Evolutionary conservation across 2,329 filamentous ascomycete genomes (phyloP), one percentile per base, ranked within the genome.

Genomic region (Talaromyces sp.): DNA sequence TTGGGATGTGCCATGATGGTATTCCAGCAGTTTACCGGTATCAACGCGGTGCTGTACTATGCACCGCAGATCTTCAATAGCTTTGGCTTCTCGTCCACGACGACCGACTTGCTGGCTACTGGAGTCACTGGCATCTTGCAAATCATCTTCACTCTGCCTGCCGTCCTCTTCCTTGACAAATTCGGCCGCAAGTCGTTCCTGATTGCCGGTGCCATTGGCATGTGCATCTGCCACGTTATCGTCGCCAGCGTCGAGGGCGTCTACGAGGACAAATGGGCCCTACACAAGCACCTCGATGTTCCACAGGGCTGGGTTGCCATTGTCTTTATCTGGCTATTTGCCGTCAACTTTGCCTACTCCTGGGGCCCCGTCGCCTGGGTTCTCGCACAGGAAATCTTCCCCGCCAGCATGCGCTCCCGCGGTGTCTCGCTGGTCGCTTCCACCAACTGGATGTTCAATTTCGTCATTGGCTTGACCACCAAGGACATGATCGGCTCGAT

Each of bases 221-320:
- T 90, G 87, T 85, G 80, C n/a, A 75, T 80, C 5, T 90, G 86
- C 68, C 88, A 90, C 69, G 82, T 90, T 64, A 85, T 90, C 66
- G 86, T 90, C 61, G 89, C 86, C 32, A 27, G 46, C 38, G 55
- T 61, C 32, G 59, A 61, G 35, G 59, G 59, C 49, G 85, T 81
- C 66, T 84, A 86, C 69, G 74, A 85, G 35, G 69, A 84, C 64
- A 73, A 81, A 9, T 91, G 88, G 82, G 68, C 74, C 0, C 71
- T 78, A 0, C 80, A 89, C 59, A 67, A 73, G 13, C 38, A 61
- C 29, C 59, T 61, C 11, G 59, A 35, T 21, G 55, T 58, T 4
- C 80, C 82, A 0, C 86, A 87, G 1, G 89, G 88, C 1, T 91
- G 89, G 89, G 88, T 79, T 14, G 82, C 87, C 0, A 87, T 83